phyloP scores from a whole-genome alignment of 2,329 filamentous ascomycete species.

The Calonectria pseudoreteaudii region DNA sequence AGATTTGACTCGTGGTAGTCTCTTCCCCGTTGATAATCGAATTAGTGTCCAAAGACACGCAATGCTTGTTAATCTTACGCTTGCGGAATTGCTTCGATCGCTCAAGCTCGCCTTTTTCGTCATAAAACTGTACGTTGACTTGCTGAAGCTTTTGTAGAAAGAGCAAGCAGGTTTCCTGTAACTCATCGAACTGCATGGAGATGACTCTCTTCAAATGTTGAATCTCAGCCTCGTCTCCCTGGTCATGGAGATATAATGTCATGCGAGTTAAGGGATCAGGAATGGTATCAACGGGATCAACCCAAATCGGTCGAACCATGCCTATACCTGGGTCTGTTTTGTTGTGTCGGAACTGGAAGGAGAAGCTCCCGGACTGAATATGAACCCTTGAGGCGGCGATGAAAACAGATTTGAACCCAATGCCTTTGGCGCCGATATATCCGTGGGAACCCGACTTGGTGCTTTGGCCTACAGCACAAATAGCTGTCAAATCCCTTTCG shows the following conservation, averaged over 20 bases:
- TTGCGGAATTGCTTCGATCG: slow-evolving; percentile 20
- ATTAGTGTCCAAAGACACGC: slow-evolving; percentile 16
- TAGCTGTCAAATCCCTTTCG: slow-evolving; percentile 19
- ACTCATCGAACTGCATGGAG: slow-evolving; percentile 15
- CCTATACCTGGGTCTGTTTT: slow-evolving; percentile 23
- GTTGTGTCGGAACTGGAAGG: slow-evolving; percentile 28
- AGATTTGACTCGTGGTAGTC: background rate
- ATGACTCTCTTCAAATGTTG: slow-evolving; percentile 4
- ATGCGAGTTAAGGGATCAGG: slow-evolving; percentile 25
- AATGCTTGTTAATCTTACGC: slow-evolving; percentile 6
- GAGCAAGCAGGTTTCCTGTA: slow-evolving; percentile 20
- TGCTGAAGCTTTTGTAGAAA: slow-evolving; percentile 27
- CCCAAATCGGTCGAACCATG: slow-evolving; percentile 32
- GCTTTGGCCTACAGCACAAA: slow-evolving; percentile 31
- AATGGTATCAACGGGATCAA: background rate
- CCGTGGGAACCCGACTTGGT: slow-evolving; percentile 29
- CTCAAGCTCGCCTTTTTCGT: background rate
- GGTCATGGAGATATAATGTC: slow-evolving; percentile 25
- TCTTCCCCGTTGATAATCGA: background rate
- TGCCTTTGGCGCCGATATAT: slow-evolving; percentile 32
- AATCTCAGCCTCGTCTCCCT: slow-evolving; percentile 15
- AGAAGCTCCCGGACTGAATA: slow-evolving; percentile 34
- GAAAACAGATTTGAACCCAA: slow-evolving; percentile 35
- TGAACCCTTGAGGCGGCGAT: slow-evolving; percentile 26
- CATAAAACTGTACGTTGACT: slow-evolving; percentile 22